Evolutionary conservation across 2,329 filamentous ascomycete species (phyloP).

Genomic region (Phialophora verrucosa): DNA sequence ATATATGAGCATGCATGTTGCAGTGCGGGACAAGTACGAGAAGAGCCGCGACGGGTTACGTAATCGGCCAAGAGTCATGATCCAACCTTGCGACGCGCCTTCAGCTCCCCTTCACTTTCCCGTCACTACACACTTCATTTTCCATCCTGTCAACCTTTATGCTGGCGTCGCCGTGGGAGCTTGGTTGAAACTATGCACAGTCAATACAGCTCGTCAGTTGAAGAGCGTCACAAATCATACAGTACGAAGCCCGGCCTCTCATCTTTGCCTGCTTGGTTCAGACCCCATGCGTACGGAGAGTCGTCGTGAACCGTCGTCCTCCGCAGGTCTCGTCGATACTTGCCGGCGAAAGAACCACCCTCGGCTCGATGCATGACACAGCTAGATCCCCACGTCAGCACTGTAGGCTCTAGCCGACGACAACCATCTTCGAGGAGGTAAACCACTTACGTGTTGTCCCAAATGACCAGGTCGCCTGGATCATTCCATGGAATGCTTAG

Average conservation of each 20-base stretch:
- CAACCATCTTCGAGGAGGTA: neutral
- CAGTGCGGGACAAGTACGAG: conserved; percentile 11
- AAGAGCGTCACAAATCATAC: conserved; percentile 22
- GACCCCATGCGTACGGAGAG: conserved; percentile 52
- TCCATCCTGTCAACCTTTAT: neutral
- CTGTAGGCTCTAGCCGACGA: neutral
- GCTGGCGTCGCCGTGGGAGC: neutral
- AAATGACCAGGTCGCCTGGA: conserved; percentile 59
- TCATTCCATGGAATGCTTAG: conserved; percentile 56
- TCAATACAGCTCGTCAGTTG: neutral
- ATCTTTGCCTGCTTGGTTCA: conserved; percentile 47
- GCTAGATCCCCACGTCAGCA: conserved; percentile 39
- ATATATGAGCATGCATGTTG: neutral
- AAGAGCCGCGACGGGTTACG: neutral
- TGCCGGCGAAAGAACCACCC: conserved; percentile 56
- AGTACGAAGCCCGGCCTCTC: conserved; percentile 41
- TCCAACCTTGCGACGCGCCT: conserved; percentile 13
- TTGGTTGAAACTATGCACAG: conserved; percentile 17
- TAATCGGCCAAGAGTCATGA: conserved; percentile 9
- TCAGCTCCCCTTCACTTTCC: neutral
- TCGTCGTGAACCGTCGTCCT: conserved; percentile 62
- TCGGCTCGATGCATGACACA: conserved; percentile 61
- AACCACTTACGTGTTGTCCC: conserved; percentile 59
- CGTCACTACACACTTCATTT: neutral
- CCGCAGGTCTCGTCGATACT: conserved; percentile 59